Conservation (phyloP, 140 eudicot species). For the Eryngium alpinum region DNA sequence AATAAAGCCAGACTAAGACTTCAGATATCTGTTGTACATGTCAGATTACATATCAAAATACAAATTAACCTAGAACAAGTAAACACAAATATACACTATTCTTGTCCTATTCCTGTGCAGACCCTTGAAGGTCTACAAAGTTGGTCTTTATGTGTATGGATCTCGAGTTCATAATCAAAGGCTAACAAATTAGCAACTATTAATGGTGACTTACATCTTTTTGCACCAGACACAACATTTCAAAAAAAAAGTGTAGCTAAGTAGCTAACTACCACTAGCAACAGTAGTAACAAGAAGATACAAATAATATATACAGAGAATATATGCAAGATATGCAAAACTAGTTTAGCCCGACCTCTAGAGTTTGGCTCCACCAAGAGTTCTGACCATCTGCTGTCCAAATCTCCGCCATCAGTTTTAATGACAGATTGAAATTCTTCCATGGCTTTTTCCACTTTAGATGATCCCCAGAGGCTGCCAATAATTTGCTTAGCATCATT, state of each 20-base stretch:
- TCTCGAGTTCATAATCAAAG: not conserved
- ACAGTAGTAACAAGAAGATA: not conserved
- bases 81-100: not conserved
- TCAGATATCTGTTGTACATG: not conserved
- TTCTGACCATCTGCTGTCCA: slow-evolving; percentile 76
- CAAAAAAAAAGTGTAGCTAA: not conserved
- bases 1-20: not conserved
- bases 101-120: not conserved
- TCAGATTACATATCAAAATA: too few species aligned
- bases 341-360: slow-evolving; percentile 49
- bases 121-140: not conserved
- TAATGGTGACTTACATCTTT: not conserved
- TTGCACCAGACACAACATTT: not conserved
- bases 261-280: not conserved
- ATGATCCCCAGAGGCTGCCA: slow-evolving; percentile 60
- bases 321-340: not conserved
- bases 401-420: slow-evolving; percentile 59
- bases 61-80: too few species aligned
- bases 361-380: slow-evolving; percentile 75
- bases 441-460: slow-evolving; percentile 56
- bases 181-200: not conserved
- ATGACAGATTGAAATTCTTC: slow-evolving; percentile 73
- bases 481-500: slow-evolving; percentile 61
- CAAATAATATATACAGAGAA: not conserved
- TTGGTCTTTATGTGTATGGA: not conserved